A percentile compares a stretch with the other conserved stretches of the same genome.
Evolutionary conservation across 306 rosid species (phyloP).

Genomic region (Canavalia gladiata): DNA sequence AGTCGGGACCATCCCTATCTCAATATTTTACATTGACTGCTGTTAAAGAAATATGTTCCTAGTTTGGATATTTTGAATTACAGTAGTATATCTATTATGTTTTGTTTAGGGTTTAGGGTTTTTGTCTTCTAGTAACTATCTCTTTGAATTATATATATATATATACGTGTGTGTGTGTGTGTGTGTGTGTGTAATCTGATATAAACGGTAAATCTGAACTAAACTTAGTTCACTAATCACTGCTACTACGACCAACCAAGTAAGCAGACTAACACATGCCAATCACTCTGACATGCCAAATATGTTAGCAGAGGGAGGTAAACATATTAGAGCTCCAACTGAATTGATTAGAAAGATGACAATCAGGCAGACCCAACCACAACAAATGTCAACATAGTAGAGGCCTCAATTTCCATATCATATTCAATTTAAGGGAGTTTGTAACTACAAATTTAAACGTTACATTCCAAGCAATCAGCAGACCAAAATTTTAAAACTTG

Average conservation of each 20-base stretch:
- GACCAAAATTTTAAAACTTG: slow-evolving; percentile 32
- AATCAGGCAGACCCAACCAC: slow-evolving; percentile 35
- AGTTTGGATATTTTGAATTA: too few relatives aligned
- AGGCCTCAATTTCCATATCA: slow-evolving; percentile 27
- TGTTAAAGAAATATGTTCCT: too few relatives aligned
- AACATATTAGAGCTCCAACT: too few relatives aligned
- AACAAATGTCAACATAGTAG: slow-evolving; percentile 14
- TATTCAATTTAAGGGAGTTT: slow-evolving; percentile 10
- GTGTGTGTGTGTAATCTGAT: too few relatives aligned
- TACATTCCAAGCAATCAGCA: slow-evolving; percentile 37
- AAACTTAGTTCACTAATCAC: neutral
- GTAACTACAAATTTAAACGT: neutral
- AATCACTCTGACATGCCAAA: neutral
- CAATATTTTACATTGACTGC: too few relatives aligned
- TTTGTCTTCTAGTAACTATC: too few relatives aligned
- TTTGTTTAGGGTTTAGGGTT: too few relatives aligned
- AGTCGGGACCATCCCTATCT: too few relatives aligned
- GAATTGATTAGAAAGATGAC: neutral
- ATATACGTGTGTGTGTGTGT: too few relatives aligned
- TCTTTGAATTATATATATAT: too few relatives aligned
- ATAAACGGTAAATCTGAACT: neutral
- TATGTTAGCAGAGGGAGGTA: too few relatives aligned
- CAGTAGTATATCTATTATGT: too few relatives aligned
- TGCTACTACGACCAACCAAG: slow-evolving; percentile 32
- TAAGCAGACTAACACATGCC: slow-evolving; percentile 34